These are phyloP conservation scores for Xanthoconium stramineum DNA, from an alignment of 768 basidiomycete species.

Conservation along the genomic window DNA sequence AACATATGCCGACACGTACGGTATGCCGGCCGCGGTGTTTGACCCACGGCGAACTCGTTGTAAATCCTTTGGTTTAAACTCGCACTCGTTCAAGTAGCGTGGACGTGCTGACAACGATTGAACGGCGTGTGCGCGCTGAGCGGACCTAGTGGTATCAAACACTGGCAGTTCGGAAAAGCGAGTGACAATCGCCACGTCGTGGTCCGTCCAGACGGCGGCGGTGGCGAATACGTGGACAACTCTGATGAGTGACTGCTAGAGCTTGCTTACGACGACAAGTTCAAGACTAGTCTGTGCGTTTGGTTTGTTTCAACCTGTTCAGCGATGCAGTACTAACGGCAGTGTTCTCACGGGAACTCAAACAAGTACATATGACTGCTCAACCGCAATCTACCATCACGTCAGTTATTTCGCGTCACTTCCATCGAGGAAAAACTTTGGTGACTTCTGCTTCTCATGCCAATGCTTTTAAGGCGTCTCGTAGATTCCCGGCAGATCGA, in stretches of 20 bases:
- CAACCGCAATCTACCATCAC: constrained; percentile 13
- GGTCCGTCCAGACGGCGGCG: neutral
- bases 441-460: constrained; percentile 31
- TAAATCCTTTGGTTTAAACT: neutral
- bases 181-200: neutral
- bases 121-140: neutral
- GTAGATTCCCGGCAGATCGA: constrained; percentile 19
- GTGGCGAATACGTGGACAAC: constrained; percentile 17
- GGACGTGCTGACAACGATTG: neutral
- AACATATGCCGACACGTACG: constrained; percentile 13
- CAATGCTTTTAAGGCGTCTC: constrained; percentile 35
- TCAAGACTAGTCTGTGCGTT: no score
- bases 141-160: neutral
- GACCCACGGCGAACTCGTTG: neutral
- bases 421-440: constrained; percentile 35
- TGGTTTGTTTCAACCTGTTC: no score
- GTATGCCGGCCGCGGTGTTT: constrained; percentile 6
- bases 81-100: no score
- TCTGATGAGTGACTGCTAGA: no score
- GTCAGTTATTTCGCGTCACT: constrained; percentile 39
- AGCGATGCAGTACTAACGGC: neutral
- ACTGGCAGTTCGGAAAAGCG: neutral
- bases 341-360: constrained; percentile 11
- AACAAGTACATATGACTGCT: neutral
- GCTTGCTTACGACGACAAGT: no score